Evolutionary conservation across 805 yeast species (phyloP).

Genomic region (Citeromyces matritensis): DNA sequence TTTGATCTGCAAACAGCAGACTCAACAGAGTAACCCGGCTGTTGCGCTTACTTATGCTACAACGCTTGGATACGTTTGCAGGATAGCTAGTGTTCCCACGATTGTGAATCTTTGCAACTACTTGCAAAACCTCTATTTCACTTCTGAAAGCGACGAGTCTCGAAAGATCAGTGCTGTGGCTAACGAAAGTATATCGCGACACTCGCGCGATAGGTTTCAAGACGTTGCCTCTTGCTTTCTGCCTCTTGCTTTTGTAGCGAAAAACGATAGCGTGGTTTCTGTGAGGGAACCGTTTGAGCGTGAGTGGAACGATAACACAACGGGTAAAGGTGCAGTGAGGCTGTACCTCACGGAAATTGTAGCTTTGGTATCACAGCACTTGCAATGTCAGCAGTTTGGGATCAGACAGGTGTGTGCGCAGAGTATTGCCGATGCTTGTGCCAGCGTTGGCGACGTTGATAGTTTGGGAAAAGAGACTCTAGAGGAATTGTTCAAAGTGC

Average conservation of each 20-base stretch:
- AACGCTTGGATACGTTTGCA: slow-evolving; percentile 66
- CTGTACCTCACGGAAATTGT: slow-evolving; percentile 61
- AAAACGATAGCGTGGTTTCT: slow-evolving; percentile 39
- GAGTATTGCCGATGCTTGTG: slow-evolving; percentile 45
- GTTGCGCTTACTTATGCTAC: slow-evolving; percentile 65
- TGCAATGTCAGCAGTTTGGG: slow-evolving; percentile 43
- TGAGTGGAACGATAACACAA: slow-evolving; percentile 68
- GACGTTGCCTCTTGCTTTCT: slow-evolving; percentile 46
- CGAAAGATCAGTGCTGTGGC: slow-evolving; percentile 45
- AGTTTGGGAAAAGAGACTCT: slow-evolving; percentile 13
- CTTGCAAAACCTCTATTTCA: slow-evolving; percentile 44
- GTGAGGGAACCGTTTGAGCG: slow-evolving; percentile 34
- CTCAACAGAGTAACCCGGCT: slow-evolving; percentile 58
- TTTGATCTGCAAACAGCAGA: slow-evolving; percentile 37
- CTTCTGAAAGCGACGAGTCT: slow-evolving; percentile 26
- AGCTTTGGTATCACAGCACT: slow-evolving; percentile 27
- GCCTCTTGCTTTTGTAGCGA: slow-evolving; percentile 71
- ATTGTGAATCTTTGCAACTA: slow-evolving; percentile 37
- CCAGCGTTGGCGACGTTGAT: slow-evolving; percentile 18
- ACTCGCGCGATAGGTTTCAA: slow-evolving; percentile 55
- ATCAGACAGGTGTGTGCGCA: slow-evolving; percentile 59
- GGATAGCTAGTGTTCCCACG: slow-evolving; percentile 37
- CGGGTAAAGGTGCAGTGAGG: slow-evolving; percentile 53
- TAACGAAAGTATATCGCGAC: slow-evolving; percentile 48
- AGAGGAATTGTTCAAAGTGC: slow-evolving; percentile 28